These are phyloP conservation scores for Arthrobotrys entomopaga DNA, from an alignment of 2,329 filamentous ascomycete species.

Conservation along the genomic window DNA sequence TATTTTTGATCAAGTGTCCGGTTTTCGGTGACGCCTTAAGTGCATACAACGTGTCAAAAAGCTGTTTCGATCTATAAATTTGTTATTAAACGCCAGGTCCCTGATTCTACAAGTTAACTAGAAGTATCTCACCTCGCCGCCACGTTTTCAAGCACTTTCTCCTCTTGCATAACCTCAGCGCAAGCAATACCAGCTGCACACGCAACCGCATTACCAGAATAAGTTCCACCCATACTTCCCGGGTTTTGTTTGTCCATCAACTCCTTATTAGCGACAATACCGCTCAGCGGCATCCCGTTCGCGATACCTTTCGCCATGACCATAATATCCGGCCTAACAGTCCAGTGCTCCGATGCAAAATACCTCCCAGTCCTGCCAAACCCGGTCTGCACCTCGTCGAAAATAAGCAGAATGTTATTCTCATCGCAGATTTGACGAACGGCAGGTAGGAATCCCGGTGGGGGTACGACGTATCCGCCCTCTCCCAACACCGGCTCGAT, in stretches of 20 bases:
- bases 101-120: too few relatives aligned
- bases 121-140: slow-evolving; percentile 59
- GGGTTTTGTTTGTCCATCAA: slow-evolving; percentile 62
- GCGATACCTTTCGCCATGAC: slow-evolving; percentile 61
- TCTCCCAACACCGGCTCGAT: slow-evolving; percentile 62
- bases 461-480: slow-evolving; percentile 61
- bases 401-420: slow-evolving; percentile 63
- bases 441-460: slow-evolving; percentile 60
- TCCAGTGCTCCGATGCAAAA: slow-evolving; percentile 64
- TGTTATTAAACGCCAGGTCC: background rate
- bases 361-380: slow-evolving; percentile 64
- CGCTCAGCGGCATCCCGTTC: slow-evolving; percentile 59
- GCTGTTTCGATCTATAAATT: slow-evolving; percentile 52
- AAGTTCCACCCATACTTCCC: slow-evolving; percentile 62
- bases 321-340: slow-evolving; percentile 63
- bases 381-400: slow-evolving; percentile 64
- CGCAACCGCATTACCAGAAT: slow-evolving; percentile 62
- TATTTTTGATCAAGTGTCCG: slow-evolving; percentile 61
- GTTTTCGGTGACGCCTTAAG: slow-evolving; percentile 58
- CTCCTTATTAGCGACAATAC: slow-evolving; percentile 60
- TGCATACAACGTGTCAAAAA: slow-evolving; percentile 57
- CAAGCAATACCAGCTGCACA: slow-evolving; percentile 62
- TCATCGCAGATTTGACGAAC: slow-evolving; percentile 64
- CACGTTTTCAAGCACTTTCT: slow-evolving; percentile 62
- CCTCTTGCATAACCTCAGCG: slow-evolving; percentile 61